Percentiles rank a stretch among this genome's conserved stretches.
Conservation (phyloP, 179 eudicot genomes). For the Monotropa hypopitys region DNA sequence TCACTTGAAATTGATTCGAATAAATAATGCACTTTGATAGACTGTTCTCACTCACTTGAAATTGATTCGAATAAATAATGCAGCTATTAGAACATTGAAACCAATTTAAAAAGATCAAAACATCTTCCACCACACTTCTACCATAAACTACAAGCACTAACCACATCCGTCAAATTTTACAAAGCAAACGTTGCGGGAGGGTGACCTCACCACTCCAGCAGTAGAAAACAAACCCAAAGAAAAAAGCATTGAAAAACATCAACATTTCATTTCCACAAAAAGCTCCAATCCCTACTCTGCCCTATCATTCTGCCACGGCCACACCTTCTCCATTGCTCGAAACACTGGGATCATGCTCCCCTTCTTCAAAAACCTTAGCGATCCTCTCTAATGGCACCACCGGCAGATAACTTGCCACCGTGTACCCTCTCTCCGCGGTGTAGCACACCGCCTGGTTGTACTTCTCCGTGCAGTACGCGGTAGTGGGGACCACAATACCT, state of each 20-base stretch:
- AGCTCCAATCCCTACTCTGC: no score
- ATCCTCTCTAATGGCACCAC: conserved; percentile 45
- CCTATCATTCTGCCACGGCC: conserved; percentile 4
- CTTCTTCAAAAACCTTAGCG: conserved; percentile 23
- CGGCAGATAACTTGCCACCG: conserved; percentile 30
- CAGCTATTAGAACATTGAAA: no score
- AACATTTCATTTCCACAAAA: neutral
- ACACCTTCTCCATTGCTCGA: conserved; percentile 2
- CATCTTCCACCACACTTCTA: no score
- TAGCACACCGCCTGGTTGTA: conserved; percentile 30
- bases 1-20: neutral
- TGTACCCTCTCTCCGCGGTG: conserved; percentile 27
- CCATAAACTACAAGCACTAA: neutral
- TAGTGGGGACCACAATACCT: conserved; percentile 33
- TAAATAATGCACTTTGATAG: neutral
- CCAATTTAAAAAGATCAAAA: no score
- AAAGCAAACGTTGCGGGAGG: neutral
- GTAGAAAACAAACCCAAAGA: neutral
- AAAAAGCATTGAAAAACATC: neutral
- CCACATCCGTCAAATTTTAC: neutral
- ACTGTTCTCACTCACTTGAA: neutral
- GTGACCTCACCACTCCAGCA: neutral
- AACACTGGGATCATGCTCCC: neutral
- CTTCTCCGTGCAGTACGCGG: conserved; percentile 35
- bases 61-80: no score